Conservation (phyloP, 1,284 basidiomycete species). For the Prillingera fragicola region DNA sequence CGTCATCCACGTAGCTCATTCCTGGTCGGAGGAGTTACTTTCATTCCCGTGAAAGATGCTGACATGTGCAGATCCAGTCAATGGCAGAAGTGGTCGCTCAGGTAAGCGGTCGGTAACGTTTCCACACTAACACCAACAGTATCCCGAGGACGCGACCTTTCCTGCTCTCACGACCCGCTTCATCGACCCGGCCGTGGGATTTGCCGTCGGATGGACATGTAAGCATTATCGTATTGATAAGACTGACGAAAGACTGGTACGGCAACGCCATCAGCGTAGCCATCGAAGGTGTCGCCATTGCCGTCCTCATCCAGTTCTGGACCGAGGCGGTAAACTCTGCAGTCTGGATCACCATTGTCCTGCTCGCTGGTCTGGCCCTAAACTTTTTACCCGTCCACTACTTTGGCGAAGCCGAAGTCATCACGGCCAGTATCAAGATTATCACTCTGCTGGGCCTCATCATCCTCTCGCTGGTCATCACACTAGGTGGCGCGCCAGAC, state of each 20-base stretch:
- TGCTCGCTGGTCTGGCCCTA: neutral
- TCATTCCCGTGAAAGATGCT: slow-evolving; percentile 2
- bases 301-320: neutral
- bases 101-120: too few species aligned
- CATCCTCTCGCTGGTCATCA: neutral
- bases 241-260: too few species aligned
- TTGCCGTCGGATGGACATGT: slow-evolving; percentile 16
- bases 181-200: slow-evolving; percentile 12
- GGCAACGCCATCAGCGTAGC: neutral
- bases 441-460: neutral
- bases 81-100: too few species aligned
- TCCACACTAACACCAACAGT: neutral
- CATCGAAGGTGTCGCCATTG: neutral
- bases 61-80: too few species aligned
- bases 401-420: neutral
- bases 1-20: slow-evolving; percentile 15
- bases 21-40: slow-evolving; percentile 10
- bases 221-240: slow-evolving; percentile 11
- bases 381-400: neutral
- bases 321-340: neutral
- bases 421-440: neutral
- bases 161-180: slow-evolving; percentile 10
- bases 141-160: slow-evolving; percentile 6
- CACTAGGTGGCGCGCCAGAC: neutral
- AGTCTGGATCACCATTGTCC: neutral